Percentiles rank a stretch among this genome's conserved stretches.
phyloP scores from a whole-genome alignment of 495 filamentous ascomycete genomes.

The Aspergillus ellipticus region DNA sequence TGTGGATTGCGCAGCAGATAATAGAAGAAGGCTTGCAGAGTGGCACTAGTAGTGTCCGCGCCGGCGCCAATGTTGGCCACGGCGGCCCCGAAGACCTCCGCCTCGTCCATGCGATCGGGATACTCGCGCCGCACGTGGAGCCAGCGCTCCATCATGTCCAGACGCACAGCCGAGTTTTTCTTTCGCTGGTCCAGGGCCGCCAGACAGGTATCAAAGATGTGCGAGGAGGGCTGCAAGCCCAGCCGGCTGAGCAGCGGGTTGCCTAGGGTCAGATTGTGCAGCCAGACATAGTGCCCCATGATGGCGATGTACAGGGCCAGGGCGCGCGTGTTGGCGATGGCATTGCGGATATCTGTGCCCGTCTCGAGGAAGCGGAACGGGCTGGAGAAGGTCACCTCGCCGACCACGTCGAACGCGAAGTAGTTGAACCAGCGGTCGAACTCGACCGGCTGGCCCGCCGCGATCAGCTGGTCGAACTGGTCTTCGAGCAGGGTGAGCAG shows the following conservation, averaged over 20 bases:
- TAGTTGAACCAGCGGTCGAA: constrained; percentile 45
- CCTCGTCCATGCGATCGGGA: constrained; percentile 37
- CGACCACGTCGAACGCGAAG: constrained; percentile 46
- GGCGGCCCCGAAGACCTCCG: constrained; percentile 36
- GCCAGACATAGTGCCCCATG: constrained; percentile 37
- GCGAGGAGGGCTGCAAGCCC: constrained; percentile 36
- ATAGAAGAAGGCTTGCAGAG: constrained; percentile 39
- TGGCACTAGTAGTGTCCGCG: constrained; percentile 40
- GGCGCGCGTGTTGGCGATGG: constrained; percentile 36
- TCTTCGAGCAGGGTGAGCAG: constrained; percentile 27
- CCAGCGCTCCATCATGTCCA: constrained; percentile 48
- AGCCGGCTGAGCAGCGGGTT: constrained; percentile 41
- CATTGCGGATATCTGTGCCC: constrained; percentile 39
- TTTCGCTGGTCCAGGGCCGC: constrained; percentile 37
- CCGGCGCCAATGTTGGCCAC: constrained; percentile 42
- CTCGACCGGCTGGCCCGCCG: constrained; percentile 26
- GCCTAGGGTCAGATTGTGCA: constrained; percentile 35
- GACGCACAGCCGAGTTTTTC: constrained; percentile 28
- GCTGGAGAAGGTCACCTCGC: constrained; percentile 38
- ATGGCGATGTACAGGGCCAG: constrained; percentile 33
- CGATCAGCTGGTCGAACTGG: constrained; percentile 26
- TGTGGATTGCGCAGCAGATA: constrained; percentile 28
- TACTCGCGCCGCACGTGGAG: constrained; percentile 30
- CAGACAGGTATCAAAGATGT: constrained; percentile 40
- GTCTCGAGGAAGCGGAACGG: constrained; percentile 40